Percentiles rank a stretch among this genome's conserved stretches.
Conservation (phyloP, 2,329 filamentous ascomycete species). For the Sclerotiophoma versabilis region DNA sequence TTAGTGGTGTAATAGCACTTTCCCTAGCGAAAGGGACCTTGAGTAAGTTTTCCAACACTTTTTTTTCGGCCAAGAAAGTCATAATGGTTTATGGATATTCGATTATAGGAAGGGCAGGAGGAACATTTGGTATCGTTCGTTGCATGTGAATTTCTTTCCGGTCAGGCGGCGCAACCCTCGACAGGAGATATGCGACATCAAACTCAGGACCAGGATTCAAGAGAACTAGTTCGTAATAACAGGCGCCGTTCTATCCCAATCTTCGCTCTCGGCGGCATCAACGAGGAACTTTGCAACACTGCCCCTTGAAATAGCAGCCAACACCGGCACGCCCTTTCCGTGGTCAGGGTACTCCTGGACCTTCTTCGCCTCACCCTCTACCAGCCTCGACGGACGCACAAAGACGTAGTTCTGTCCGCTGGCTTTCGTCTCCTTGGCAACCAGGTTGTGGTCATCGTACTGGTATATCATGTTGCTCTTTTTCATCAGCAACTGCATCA, state of each 20-base stretch:
- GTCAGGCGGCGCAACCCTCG: no score
- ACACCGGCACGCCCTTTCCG: constrained; percentile 53
- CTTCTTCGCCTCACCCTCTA: constrained; percentile 46
- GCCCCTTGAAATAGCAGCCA: constrained; percentile 47
- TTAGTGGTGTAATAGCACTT: no score
- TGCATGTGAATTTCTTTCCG: no score
- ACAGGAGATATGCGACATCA: not conserved
- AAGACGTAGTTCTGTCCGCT: constrained; percentile 53
- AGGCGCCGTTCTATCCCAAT: constrained; percentile 55
- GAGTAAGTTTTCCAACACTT: no score
- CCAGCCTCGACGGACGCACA: constrained; percentile 55
- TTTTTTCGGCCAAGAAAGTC: no score
- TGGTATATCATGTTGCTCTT: constrained; percentile 57
- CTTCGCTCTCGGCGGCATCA: constrained; percentile 50
- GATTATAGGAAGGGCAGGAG: no score
- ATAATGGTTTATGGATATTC: no score
- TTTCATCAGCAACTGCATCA: constrained; percentile 56
- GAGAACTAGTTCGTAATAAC: constrained; percentile 53
- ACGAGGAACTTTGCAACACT: constrained; percentile 59
- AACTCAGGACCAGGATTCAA: not conserved
- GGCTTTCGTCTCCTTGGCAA: constrained; percentile 53
- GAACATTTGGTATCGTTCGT: no score
- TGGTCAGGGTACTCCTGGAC: constrained; percentile 54
- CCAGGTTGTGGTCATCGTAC: constrained; percentile 57
- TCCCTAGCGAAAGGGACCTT: no score